Evolutionary conservation across 495 filamentous ascomycete species (phyloP), one percentile per base, ranked within the genome.

Genomic region (Ascodesmis nigricans): DNA sequence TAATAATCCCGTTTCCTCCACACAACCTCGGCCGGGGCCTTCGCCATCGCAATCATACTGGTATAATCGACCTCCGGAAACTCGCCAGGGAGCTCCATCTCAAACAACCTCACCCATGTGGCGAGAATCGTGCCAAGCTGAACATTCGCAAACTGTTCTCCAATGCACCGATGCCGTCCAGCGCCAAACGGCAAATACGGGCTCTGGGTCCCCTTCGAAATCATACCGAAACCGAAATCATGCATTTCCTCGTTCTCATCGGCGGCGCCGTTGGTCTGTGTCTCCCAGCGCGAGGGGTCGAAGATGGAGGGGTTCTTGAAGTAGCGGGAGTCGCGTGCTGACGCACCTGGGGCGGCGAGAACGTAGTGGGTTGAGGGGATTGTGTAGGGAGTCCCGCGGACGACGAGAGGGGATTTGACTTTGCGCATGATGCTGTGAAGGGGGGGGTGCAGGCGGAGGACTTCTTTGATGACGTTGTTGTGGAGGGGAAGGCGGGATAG

Each of bases 101-200:
- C 73, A 56, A 92, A 75, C 22, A 67, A 45, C 23, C 83, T 62
- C 29, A 91, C 73, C 31, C 83, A 60, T 20, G 67, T 73, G n/a
- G 75, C 78, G 31, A 75, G 58, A 44, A 97, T 91, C 7, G 78
- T 79, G 38, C 70, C 69, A 29, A 97, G 61, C 55, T 97, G 84
- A 41, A 92, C 63, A 52, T 90, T 91, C 36, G 87, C 87, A 52
- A 93, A 97, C 48, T 92, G 81, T 59, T 93, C 87, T 29, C 87
- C 87, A 48, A 97, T 93, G 54, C 87, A 97, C 6, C 87, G 59
- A 56, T 97, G 87, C 33, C 87, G 62, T 3, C 87, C 87, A 1
- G 82, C 87, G 1, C 87, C 87, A 50, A 97, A 97, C 0, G 87
- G 87, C 11, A 97, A 63, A 57, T 93, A 97, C 1, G 87, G 83